phyloP scores from a whole-genome alignment of 1,284 basidiomycete genomes.

The Ustilago loliicola region DNA sequence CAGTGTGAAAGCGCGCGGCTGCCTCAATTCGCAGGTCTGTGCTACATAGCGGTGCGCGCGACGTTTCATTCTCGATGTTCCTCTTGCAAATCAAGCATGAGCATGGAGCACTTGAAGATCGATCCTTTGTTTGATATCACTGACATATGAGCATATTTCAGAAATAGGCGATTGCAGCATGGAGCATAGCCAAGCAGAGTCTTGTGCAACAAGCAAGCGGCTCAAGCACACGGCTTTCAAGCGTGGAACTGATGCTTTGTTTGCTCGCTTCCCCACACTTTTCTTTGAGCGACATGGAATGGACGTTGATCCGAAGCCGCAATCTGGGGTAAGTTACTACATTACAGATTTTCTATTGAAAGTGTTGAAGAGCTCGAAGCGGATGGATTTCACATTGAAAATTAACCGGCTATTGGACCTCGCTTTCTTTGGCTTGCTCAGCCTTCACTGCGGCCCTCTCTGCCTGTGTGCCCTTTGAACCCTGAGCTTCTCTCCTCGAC shows the following conservation, averaged over 20 bases:
- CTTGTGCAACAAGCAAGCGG: not conserved
- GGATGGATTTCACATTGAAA: conserved; percentile 22
- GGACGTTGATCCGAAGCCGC: too few species aligned
- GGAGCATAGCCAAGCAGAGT: not conserved
- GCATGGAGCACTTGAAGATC: too few species aligned
- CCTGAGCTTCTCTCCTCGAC: not conserved
- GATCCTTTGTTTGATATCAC: too few species aligned
- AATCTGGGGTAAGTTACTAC: conserved; percentile 21
- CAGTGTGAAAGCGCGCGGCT: too few species aligned
- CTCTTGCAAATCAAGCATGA: too few species aligned
- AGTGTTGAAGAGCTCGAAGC: not conserved
- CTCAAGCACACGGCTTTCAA: not conserved
- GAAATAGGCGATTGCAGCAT: too few species aligned
- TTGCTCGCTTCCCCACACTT: not conserved
- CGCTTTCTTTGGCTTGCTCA: conserved; percentile 20
- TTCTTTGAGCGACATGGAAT: not conserved
- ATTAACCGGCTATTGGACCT: conserved; percentile 24
- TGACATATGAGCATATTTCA: too few species aligned
- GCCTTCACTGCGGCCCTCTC: not conserved
- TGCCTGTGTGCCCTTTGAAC: conserved; percentile 8
- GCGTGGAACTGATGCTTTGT: not conserved
- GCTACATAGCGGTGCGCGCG: too few species aligned
- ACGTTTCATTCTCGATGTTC: too few species aligned
- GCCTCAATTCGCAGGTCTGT: too few species aligned
- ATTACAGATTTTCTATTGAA: not conserved